These are phyloP conservation scores for Exophiala xenobiotica DNA, from an alignment of 2,329 filamentous ascomycete species.

Conservation along the genomic window DNA sequence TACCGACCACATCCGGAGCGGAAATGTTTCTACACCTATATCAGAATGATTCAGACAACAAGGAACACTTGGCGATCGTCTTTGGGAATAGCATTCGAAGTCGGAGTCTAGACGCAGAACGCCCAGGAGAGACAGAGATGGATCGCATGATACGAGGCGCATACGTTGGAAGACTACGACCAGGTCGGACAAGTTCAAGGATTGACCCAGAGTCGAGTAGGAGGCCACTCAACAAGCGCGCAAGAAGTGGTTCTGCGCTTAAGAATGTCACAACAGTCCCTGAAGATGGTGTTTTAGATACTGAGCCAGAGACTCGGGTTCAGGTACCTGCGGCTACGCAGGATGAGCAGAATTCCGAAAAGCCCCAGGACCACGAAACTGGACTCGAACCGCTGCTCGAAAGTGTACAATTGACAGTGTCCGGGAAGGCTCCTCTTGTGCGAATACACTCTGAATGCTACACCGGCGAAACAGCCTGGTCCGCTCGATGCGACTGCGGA, in stretches of 20 bases:
- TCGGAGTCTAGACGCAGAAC: slow-evolving; percentile 56
- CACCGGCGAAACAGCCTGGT: slow-evolving; percentile 98
- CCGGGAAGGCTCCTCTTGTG: slow-evolving; percentile 65
- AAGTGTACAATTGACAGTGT: background rate
- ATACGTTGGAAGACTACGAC: slow-evolving; percentile 83
- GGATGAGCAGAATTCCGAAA: slow-evolving; percentile 18
- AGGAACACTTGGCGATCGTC: slow-evolving; percentile 95
- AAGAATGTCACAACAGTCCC: slow-evolving; percentile 29
- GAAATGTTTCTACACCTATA: slow-evolving; percentile 98
- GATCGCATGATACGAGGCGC: slow-evolving; percentile 87
- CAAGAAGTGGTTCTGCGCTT: slow-evolving; percentile 29
- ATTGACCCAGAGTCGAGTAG: slow-evolving; percentile 44
- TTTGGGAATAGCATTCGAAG: slow-evolving; percentile 82
- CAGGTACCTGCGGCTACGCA: slow-evolving; percentile 4
- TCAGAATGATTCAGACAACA: slow-evolving; percentile 86
- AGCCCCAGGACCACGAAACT: slow-evolving; percentile 1
- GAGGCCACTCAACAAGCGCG: slow-evolving; percentile 4
- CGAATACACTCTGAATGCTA: slow-evolving; percentile 98
- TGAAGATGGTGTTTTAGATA: slow-evolving; percentile 20
- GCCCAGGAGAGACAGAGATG: slow-evolving; percentile 51
- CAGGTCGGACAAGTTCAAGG: slow-evolving; percentile 75
- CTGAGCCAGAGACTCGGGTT: background rate
- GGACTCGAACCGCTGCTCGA: slow-evolving; percentile 16
- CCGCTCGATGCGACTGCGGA: slow-evolving; percentile 93
- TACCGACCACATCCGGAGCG: slow-evolving; percentile 84